Evolutionary conservation across 192 early-diverging fungal genomes (phyloP), one percentile per base, ranked within the genome.

Genomic region (Linnemannia hyalina): DNA sequence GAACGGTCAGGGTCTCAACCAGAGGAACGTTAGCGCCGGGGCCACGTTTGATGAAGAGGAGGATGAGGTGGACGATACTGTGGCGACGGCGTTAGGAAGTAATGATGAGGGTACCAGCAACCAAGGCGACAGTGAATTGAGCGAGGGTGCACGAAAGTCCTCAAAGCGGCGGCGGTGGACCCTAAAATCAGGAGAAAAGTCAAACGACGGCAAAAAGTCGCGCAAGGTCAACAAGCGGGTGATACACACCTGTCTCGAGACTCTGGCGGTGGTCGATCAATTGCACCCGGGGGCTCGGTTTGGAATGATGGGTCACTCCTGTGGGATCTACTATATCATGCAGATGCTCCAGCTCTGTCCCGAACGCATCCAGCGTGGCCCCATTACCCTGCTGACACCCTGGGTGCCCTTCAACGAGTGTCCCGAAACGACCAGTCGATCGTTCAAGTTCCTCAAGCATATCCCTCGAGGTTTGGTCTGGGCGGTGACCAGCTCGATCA

Each of bases 381-480:
- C 84, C 4, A 86, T 86, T 46, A 46, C 79, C 0, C 40, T 86
- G 42, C 26, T 86, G 11, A 81, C 84, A 2, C 84, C 84, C n/a
- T 86, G 84, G 84, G 79, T 86, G 11, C 84, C 84, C 6, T 86
- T 86, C 42, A 81, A 81, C n/a, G 84, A 86, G 52, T 86, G 84
- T 22, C 84, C 84, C 4, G 80, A 81, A 26, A 81, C 79, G 0
- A 86, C 84, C 2, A 86, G 84, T 70, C 69, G 63, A 38, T 77
- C 84, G 3, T 86, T 86, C 72, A 86, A 86, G 54, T 86, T 86
- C n/a, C 46, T 86, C 29, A 86, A 81, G 32, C 84, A 86, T 42
- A 72, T 86, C 22, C 84, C 84, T 23, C 54, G 76, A 52, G 72
- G 84, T 35, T 44, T 86, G 3, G 84, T 86, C 18, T 81, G 84